Conservation (phyloP, 208 protist species). For the Leishmania amazonensis region DNA sequence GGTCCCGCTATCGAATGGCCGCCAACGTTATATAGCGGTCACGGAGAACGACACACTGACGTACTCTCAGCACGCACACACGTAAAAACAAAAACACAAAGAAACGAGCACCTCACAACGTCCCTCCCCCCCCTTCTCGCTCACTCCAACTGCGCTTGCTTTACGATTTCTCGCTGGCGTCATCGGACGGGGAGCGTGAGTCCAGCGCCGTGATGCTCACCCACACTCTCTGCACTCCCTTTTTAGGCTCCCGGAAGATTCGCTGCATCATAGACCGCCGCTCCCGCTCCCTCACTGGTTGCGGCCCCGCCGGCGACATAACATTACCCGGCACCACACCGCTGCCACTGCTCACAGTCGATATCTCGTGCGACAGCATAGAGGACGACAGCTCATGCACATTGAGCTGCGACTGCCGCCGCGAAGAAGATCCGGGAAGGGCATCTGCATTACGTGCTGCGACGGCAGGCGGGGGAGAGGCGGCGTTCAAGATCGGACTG, state of each 20-base stretch:
- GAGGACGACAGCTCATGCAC: neutral
- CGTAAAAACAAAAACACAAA: neutral
- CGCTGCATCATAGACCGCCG: slow-evolving; percentile 8
- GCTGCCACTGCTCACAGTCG: neutral
- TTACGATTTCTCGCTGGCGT: neutral
- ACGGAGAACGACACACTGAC: neutral
- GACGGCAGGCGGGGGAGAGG: neutral
- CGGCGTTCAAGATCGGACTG: neutral
- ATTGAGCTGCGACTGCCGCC: neutral
- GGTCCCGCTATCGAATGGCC: neutral
- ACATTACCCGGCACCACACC: neutral
- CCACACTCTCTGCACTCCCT: slow-evolving; percentile 8
- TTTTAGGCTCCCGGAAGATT: slow-evolving; percentile 14
- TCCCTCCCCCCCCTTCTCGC: neutral
- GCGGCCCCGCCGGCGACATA: neutral
- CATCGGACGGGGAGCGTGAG: neutral
- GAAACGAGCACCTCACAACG: neutral
- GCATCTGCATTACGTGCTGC: neutral
- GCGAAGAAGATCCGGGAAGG: neutral
- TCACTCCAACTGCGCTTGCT: neutral
- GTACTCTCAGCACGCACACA: neutral
- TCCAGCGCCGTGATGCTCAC: neutral
- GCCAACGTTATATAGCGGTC: neutral
- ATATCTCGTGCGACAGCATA: neutral
- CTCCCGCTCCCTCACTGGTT: neutral